phyloP scores from a whole-genome alignment of 2,329 filamentous ascomycete species.

The Cadophora sp. region DNA sequence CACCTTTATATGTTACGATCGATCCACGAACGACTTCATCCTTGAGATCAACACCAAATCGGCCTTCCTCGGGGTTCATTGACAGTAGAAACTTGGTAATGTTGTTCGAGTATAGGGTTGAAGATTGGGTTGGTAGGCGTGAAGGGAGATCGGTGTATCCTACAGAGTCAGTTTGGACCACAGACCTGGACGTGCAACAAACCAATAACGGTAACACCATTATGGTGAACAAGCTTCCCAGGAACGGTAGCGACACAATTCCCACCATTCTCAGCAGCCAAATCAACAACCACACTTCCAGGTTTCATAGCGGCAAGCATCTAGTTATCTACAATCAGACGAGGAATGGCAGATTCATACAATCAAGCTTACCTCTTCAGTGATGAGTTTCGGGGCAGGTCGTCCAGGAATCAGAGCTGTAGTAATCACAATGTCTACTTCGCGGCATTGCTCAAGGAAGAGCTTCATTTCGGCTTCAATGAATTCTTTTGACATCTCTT shows the following conservation, averaged over 20 bases:
- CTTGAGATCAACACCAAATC: constrained; percentile 79
- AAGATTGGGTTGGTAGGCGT: constrained; percentile 85
- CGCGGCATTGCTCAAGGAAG: constrained; percentile 84
- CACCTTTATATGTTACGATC: constrained; percentile 80
- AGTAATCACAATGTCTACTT: constrained; percentile 92
- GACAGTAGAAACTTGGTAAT: constrained; percentile 88
- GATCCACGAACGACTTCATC: constrained; percentile 88
- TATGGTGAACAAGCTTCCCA: constrained; percentile 72
- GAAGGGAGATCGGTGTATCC: constrained; percentile 89
- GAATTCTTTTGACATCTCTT: constrained; percentile 94
- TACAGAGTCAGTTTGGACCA: constrained; percentile 44
- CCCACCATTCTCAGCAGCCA: constrained; percentile 86
- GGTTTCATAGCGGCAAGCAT: constrained; percentile 75
- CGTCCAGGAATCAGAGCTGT: constrained; percentile 90
- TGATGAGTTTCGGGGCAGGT: constrained; percentile 84
- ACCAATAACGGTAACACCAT: constrained; percentile 87
- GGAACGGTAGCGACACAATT: constrained; percentile 85
- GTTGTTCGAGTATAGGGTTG: constrained; percentile 91
- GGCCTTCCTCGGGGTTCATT: constrained; percentile 77
- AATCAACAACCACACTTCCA: constrained; percentile 85
- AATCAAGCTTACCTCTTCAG: constrained; percentile 59
- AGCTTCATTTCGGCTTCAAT: constrained; percentile 93
- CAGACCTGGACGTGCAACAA: constrained; percentile 40
- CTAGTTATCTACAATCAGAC: constrained; percentile 54
- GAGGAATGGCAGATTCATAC: constrained; percentile 49